Evolutionary conservation across 2,329 filamentous ascomycete species (phyloP).

Genomic region (Delphinella strobiligena): DNA sequence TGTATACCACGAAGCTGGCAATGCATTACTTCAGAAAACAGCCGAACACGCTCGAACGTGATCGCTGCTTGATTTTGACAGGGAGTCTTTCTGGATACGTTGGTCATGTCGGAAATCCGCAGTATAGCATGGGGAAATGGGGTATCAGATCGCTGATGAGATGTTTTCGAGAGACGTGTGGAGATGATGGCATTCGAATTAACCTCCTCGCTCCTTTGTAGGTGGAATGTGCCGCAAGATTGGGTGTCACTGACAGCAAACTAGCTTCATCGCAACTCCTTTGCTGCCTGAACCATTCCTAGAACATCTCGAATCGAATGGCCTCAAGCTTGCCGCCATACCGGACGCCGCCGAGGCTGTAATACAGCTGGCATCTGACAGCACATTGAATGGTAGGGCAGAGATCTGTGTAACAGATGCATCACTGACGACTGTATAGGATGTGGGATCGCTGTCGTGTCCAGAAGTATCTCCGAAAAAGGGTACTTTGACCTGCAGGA

Average conservation of each 20-base stretch:
- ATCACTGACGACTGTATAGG: neutral
- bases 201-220: constrained; percentile 3
- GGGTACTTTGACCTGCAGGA: neutral
- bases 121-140: constrained; percentile 22
- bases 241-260: neutral
- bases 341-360: neutral
- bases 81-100: constrained; percentile 37
- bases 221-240: neutral
- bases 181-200: constrained; percentile 1
- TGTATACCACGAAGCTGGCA: constrained; percentile 13
- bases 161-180: constrained; percentile 1
- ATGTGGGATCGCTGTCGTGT: neutral
- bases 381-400: neutral
- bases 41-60: constrained; percentile 25
- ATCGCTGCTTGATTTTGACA: constrained; percentile 39
- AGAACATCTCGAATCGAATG: neutral
- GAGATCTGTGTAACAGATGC: neutral
- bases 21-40: constrained; percentile 19
- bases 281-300: neutral
- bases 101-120: constrained; percentile 30
- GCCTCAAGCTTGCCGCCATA: neutral
- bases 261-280: neutral
- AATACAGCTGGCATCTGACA: neutral
- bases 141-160: constrained; percentile 7
- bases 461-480: neutral